Conservation (phyloP, 805 yeast genomes). For the Kuraishia molischiana region DNA sequence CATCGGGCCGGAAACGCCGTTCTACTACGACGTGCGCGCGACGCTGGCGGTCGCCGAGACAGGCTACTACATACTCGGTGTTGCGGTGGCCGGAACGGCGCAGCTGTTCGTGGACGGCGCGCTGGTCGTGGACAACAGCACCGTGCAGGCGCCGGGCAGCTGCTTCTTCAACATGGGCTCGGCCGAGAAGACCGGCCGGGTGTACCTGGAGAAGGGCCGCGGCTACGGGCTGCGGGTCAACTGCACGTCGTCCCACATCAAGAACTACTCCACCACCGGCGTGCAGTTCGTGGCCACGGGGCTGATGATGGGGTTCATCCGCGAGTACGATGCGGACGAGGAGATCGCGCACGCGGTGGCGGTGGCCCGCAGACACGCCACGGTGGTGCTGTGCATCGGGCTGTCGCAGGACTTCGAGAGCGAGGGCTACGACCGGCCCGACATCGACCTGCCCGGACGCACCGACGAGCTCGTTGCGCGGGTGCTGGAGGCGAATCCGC, state of each 20-base stretch:
- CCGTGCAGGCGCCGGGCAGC: conserved; percentile 9
- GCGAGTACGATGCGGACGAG: conserved; percentile 6
- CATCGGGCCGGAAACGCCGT: conserved; percentile 16
- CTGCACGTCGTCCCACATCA: conserved; percentile 40
- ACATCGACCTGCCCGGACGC: conserved; percentile 40
- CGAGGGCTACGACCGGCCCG: conserved; percentile 46
- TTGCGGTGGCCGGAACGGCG: conserved; percentile 44
- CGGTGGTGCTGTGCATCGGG: conserved; percentile 26
- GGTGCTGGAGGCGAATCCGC: conserved; percentile 29
- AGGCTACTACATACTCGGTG: conserved; percentile 44
- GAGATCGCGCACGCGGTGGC: conserved; percentile 19
- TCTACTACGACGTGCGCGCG: conserved; percentile 35
- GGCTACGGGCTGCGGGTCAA: conserved; percentile 35
- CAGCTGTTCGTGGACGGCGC: conserved; percentile 39
- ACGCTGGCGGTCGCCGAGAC: conserved; percentile 33
- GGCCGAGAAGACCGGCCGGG: conserved; percentile 20
- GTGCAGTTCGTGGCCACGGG: conserved; percentile 11
- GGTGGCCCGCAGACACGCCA: conserved; percentile 22
- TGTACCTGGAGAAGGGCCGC: conserved; percentile 30
- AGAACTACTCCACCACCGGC: conserved; percentile 2
- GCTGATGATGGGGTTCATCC: conserved; percentile 10
- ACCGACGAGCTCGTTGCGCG: conserved; percentile 35
- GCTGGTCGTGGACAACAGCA: conserved; percentile 34
- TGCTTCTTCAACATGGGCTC: conserved; percentile 18
- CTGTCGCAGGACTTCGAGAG: conserved; percentile 42